Conservation (phyloP, 345 rosid species). For the Corchorus olitorius region DNA sequence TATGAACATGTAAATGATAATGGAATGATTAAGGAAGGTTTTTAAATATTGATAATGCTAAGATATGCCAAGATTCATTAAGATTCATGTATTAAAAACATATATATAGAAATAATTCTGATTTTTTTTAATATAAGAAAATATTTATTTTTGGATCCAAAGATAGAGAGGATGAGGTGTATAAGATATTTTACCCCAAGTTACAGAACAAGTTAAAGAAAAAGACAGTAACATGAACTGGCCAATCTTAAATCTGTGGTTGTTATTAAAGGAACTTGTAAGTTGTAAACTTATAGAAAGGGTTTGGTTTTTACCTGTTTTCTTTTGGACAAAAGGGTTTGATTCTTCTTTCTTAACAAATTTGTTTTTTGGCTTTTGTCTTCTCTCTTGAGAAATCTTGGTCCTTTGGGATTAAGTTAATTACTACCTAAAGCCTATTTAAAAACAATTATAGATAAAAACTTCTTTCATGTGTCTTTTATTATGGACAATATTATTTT, state of each 20-base stretch:
- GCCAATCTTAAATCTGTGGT: neutral
- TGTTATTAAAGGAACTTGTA: neutral
- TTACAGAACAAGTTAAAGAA: neutral
- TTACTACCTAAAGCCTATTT: neutral
- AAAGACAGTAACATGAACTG: neutral
- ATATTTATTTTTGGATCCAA: neutral
- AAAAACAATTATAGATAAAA: neutral
- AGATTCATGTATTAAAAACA: neutral
- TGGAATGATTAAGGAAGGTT: no score
- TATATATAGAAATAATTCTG: neutral
- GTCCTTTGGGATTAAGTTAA: slow-evolving; percentile 7
- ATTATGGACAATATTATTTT: neutral
- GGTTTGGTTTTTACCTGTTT: neutral
- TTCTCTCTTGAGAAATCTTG: neutral
- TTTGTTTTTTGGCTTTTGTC: neutral
- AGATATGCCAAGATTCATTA: neutral
- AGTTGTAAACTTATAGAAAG: neutral
- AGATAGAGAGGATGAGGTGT: neutral
- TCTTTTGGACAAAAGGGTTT: neutral
- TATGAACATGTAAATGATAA: no score
- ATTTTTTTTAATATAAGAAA: neutral
- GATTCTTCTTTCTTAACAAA: neutral
- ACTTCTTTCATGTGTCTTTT: neutral
- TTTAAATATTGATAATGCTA: neutral
- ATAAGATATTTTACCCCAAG: neutral